Base-by-base conservation (phyloP, 2,329 filamentous ascomycete genomes). In the Trichoderma aggressivum region DNA sequence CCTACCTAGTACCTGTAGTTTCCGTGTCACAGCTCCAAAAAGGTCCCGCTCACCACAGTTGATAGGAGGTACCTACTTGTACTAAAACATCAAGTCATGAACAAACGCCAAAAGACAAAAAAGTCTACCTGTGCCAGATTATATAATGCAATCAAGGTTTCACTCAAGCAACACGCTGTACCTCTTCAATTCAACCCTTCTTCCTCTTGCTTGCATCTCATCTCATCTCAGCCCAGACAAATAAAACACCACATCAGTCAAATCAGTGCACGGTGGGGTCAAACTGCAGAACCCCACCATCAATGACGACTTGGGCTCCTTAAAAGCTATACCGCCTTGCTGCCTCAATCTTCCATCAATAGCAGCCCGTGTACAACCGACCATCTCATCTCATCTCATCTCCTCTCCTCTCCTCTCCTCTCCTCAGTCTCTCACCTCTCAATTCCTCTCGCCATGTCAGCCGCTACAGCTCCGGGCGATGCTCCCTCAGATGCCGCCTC, bases 401-500 rank as follows among this genome's bases (percentile, higher is more conserved):
- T 53, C 43, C 47, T 50, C 50, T 53, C 39, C 39, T 50, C 39
- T 53, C 43, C 47, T 50, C 50, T 53, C 39, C 14, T n/a, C 39
- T 24, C 18, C 7, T 43, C 18, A 21, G 8, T 34, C 50, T 16
- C 47, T 50, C 55, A 26, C 10, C 39, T 12, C 14, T 3, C 63
- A 28, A 36, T 61, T 58, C 34, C 32, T 55, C 53, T 56, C 60
- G 74, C 61, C 61, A 81, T 81, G 79, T 70, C 77, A 10, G 75
- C 78, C 71, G 70, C 76, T 39, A 79, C 74, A 56, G 73, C 72
- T 36, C 74, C 78, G 11, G 75, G 66, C n/a, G 84, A 86, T 36
- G 80, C 84, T 24, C 84, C 85, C 36, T 84, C 86, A 5, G 81
- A 84, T 70, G 86, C 88, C 77, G 78, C 81, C 43, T 76, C 80